A percentile compares a stretch with the other conserved stretches of the same genome.
Conservation (phyloP, 768 basidiomycete species). For the Suillus decipiens region DNA sequence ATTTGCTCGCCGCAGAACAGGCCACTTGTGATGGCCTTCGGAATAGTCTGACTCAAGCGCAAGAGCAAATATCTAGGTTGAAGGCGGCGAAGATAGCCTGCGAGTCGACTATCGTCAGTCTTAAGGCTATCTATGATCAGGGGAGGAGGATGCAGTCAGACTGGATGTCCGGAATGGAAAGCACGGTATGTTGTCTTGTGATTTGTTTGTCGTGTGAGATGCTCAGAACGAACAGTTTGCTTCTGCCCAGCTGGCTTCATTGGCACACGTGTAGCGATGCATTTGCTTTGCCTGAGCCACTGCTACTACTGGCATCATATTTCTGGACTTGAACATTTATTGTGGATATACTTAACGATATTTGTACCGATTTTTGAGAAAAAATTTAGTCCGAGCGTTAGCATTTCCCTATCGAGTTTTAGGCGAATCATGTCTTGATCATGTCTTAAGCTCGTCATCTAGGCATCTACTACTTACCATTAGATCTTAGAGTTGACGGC, state of each 20-base stretch:
- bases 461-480: background rate
- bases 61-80: slow-evolving; percentile 36
- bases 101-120: slow-evolving; percentile 35
- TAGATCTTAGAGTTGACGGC: background rate
- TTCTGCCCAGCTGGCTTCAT: background rate
- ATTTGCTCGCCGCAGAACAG: background rate
- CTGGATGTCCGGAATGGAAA: slow-evolving; percentile 36
- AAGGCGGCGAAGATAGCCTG: slow-evolving; percentile 35
- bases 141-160: slow-evolving; percentile 37
- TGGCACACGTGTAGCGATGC: background rate
- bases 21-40: background rate
- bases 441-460: background rate
- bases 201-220: background rate
- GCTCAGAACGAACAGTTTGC: slow-evolving; percentile 5
- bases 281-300: background rate
- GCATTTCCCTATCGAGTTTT: background rate
- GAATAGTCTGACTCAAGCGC: slow-evolving; percentile 26
- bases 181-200: slow-evolving; percentile 34
- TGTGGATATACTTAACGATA: background rate
- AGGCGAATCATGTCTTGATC: background rate
- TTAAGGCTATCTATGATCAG: slow-evolving; percentile 34
- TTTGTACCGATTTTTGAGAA: background rate
- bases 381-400: background rate
- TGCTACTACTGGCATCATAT: background rate
- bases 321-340: background rate